Percentiles rank a stretch among this genome's conserved stretches.
phyloP scores from a whole-genome alignment of 1,284 basidiomycete species.

The Dichomitus squalens region DNA sequence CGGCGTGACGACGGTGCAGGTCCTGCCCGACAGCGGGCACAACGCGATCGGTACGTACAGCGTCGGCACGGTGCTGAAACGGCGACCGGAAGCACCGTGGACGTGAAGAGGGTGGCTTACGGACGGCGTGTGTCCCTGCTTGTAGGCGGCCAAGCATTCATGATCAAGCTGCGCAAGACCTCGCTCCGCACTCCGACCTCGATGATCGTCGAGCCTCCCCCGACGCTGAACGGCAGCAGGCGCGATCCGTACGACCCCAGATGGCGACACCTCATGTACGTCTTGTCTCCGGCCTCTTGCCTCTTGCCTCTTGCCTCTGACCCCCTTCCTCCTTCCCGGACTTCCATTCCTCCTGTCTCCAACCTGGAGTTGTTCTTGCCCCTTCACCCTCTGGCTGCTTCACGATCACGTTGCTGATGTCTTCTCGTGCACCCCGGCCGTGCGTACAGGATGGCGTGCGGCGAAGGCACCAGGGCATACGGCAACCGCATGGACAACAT shows the following conservation, averaged over 20 bases:
- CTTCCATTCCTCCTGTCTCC: background rate
- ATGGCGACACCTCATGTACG: conserved; percentile 49
- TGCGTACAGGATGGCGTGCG: conserved; percentile 59
- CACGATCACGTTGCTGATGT: background rate
- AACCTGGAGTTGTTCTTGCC: background rate
- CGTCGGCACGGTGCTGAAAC: background rate
- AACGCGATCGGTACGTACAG: conserved; percentile 37
- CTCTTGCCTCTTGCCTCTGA: background rate
- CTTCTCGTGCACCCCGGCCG: background rate
- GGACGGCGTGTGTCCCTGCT: background rate
- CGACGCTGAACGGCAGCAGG: conserved; percentile 37
- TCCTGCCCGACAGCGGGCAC: conserved; percentile 36
- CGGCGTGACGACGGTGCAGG: conserved; percentile 50
- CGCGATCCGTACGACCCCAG: conserved; percentile 33
- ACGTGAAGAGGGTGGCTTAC: no score
- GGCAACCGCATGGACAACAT: conserved; percentile 63
- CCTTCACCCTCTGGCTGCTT: background rate
- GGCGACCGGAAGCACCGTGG: background rate
- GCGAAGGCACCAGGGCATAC: conserved; percentile 45
- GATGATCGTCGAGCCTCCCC: conserved; percentile 51
- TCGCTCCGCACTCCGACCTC: conserved; percentile 45
- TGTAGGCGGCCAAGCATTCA: conserved; percentile 49
- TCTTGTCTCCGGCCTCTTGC: background rate
- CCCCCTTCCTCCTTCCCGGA: background rate
- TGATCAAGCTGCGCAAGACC: conserved; percentile 53